Base-by-base conservation (phyloP, 2,329 filamentous ascomycete species). In the Neospermospora avenae region DNA sequence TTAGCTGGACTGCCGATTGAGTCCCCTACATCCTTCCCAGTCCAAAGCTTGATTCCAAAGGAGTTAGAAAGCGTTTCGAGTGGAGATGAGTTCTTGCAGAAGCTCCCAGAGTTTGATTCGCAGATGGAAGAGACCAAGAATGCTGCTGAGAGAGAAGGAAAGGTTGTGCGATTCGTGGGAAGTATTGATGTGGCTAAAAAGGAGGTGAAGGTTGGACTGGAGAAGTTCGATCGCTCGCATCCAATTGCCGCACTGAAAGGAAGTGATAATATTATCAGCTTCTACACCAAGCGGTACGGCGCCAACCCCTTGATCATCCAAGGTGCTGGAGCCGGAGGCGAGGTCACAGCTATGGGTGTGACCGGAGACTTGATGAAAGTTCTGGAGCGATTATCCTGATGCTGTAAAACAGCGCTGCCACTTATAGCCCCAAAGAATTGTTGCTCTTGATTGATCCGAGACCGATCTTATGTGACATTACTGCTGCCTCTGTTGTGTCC, bases 231-330 rank as follows among this genome's bases (percentile, higher is more conserved):
- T 67, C 85, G 85, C 68, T 90, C 89, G 62, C 91, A 96, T 72
- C 90, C 95, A 13, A 97, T 99, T 77, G 95, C 95, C 14, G 89
- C 90, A 51, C 81, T 99, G 60, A 96, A 96, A 83, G 95, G 95
- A 37, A 98, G 93, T 75, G 95, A 98, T 74, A 99, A 99, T 80
- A 96, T 99, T 74, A 96, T 99, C 73, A 96, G 88, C 80, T 97
- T 99, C 81, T 96, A 97, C 77, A 99, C 95, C 5, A 89, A 96
- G 81, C 84, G 95, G 70, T 99, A 99, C 73, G 92, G 92, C 60
- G 83, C 81, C 73, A 96, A 93, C 76, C 93, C 95, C 45, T 80
- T 99, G 64, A 96, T 97, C 72, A 85, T 99, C 65, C 93, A 98
- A 78, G 95, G 95, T 61, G 92, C 91, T 37, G 95, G 93, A 63